These are phyloP conservation scores for Lentinula sp. DNA, from an alignment of 768 basidiomycete species.

Conservation along the genomic window DNA sequence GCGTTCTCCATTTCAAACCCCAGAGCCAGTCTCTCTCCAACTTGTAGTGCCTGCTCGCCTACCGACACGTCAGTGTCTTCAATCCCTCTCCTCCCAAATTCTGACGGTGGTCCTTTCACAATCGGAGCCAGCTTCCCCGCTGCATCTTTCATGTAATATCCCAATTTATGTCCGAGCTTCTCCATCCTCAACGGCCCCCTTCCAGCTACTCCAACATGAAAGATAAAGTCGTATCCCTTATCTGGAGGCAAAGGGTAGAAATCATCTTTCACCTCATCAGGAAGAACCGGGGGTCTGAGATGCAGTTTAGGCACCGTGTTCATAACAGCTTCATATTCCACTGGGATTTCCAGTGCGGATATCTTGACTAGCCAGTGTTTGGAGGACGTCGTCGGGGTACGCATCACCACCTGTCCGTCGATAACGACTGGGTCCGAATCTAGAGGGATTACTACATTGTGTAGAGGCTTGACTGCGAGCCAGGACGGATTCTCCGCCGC, in stretches of 20 bases:
- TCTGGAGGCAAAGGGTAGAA: conserved; percentile 32
- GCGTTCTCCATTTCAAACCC: conserved; percentile 32
- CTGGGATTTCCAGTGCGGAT: conserved; percentile 51
- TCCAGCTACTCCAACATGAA: conserved; percentile 66
- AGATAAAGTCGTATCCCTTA: conserved; percentile 61
- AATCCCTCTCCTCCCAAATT: conserved; percentile 29
- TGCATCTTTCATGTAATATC: conserved; percentile 66
- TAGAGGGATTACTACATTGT: conserved; percentile 28
- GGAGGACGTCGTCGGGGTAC: conserved; percentile 10
- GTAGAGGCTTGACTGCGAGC: conserved; percentile 59
- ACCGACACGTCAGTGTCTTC: conserved; percentile 22
- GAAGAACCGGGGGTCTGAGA: conserved; percentile 49
- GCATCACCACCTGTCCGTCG: conserved; percentile 14
- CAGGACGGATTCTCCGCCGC: conserved; percentile 61
- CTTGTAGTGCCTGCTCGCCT: conserved; percentile 1
- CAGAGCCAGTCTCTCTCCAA: conserved; percentile 24
- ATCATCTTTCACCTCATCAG: conserved; percentile 24
- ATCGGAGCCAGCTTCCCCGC: conserved; percentile 50
- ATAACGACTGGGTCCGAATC: conserved; percentile 12
- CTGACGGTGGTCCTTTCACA: conserved; percentile 33
- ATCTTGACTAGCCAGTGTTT: conserved; percentile 46
- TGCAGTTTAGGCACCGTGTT: conserved; percentile 53
- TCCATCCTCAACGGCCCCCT: conserved; percentile 62
- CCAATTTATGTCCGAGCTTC: conserved; percentile 57
- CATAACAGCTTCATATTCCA: conserved; percentile 53